Base-by-base conservation (phyloP, 352 stramenopile species). In the Saprolegnia diclina region DNA sequence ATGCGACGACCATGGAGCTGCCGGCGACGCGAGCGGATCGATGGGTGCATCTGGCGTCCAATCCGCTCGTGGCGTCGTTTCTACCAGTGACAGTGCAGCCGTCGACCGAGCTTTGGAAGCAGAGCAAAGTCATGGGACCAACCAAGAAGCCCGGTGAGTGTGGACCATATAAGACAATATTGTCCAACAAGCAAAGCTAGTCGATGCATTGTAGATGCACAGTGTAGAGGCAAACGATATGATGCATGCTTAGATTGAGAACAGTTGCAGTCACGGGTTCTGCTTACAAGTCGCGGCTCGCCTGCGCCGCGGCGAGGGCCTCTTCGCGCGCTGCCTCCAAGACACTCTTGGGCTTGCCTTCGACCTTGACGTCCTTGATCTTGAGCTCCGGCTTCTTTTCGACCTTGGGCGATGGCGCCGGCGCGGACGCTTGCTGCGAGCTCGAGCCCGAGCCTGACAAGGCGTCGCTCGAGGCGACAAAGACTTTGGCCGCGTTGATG, bases 321-420 rank as follows among this genome's bases (percentile, higher is more conserved):
- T 69, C 63, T 26, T 69, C 63, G 21, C 63, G 63, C 21, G 63
- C 63, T 3, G 63, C 63, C 42, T 69, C 63, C 19, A 69, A 24
- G 5, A 29, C 16, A 13, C 42, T 61, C 38, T 69, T 69, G 21
- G 53, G 53, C 53, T 69, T 69, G n/a, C 37, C 37, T 37, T 66
- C 57, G 57, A 53, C 52, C 52, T 59, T 59, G 52, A 59, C n/a
- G 35, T 59, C 54, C 29, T 69, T 45, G 45, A 61, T 61, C 37
- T 67, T 67, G 26, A 50, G 11, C 50, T 69, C 46, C 11, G 45
- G 63, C 38, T 69, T 61, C 22, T 42, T 56, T 3, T 67, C 62
- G 32, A 14, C 50, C 18, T n/a, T 38, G 24, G 59, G 16, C 26
- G 4, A 0, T 11, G 40, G 29, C 6, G 63, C 42, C 6, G 45